A percentile compares a stretch with the other conserved stretches of the same genome.
These are phyloP conservation scores for Albizia julibrissin DNA, from an alignment of 306 rosid species.

Conservation along the genomic window DNA sequence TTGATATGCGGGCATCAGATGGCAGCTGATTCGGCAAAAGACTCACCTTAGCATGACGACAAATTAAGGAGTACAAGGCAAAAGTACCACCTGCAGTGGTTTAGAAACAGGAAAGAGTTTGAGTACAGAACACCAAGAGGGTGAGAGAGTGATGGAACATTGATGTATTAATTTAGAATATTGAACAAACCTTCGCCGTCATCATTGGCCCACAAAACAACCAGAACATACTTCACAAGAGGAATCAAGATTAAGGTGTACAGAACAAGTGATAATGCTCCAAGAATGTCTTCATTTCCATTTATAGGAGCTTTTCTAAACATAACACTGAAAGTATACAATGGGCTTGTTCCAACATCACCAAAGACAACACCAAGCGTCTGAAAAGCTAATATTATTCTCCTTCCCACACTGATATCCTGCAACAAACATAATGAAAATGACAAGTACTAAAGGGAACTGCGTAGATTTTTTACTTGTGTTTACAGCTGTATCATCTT, in stretches of 20 bases:
- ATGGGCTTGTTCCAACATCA: conserved; percentile 98
- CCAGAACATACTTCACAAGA: conserved; percentile 85
- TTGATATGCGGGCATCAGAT: conserved; percentile 91
- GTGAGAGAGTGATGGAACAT: neutral
- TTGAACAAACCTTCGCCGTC: conserved; percentile 86
- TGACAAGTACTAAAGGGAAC: neutral
- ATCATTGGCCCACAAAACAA: conserved; percentile 95
- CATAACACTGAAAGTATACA: conserved; percentile 94
- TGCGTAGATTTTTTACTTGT: neutral
- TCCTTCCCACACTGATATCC: conserved; percentile 77
- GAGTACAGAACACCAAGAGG: conserved; percentile 4
- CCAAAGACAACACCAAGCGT: conserved; percentile 99
- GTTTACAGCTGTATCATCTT: conserved; percentile 15
- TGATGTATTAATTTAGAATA: neutral
- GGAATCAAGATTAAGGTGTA: conserved; percentile 95
- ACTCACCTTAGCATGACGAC: conserved; percentile 99
- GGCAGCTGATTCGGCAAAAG: conserved; percentile 98
- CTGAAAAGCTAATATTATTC: conserved; percentile 72
- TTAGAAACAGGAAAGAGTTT: conserved; percentile 31
- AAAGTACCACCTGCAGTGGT: conserved; percentile 90
- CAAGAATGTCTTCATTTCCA: conserved; percentile 84
- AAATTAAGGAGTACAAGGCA: conserved; percentile 97
- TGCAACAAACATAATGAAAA: conserved; percentile 43
- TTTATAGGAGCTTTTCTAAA: conserved; percentile 90
- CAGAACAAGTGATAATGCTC: conserved; percentile 87